Percentiles rank a stretch among this genome's conserved stretches.
Conservation (phyloP, 129 eudicot genomes). For the Cynara cardunculus region DNA sequence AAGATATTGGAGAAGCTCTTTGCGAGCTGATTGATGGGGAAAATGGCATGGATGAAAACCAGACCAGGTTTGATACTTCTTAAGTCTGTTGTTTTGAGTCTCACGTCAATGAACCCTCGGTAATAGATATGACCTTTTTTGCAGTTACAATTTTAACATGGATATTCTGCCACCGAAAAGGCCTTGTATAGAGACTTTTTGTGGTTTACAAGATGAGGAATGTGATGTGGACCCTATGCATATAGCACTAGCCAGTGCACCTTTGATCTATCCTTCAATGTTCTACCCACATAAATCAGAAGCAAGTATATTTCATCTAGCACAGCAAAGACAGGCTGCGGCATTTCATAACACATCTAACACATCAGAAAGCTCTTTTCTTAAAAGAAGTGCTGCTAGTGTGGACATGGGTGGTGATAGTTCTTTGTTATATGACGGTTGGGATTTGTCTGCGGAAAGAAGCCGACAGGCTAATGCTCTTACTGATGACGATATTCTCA, state of each 20-base stretch:
- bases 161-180: conserved; percentile 26
- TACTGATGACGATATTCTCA: conserved; percentile 90
- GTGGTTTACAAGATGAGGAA: conserved; percentile 35
- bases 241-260: conserved; percentile 19
- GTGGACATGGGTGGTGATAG: conserved; percentile 34
- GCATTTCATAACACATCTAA: conserved; percentile 26
- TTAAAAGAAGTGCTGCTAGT: conserved; percentile 23
- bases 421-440: conserved; percentile 37
- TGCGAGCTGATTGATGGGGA: conserved; percentile 82
- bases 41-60: conserved; percentile 37
- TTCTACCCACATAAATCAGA: conserved; percentile 63
- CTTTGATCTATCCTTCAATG: conserved; percentile 56
- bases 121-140: conserved; percentile 2
- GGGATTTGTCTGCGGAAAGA: conserved; percentile 59
- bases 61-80: conserved; percentile 38
- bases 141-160: conserved; percentile 23
- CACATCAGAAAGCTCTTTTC: conserved; percentile 18
- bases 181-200: conserved; percentile 37
- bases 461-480: conserved; percentile 43
- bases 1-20: conserved; percentile 90
- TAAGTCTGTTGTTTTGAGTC: not conserved
- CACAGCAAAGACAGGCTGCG: conserved; percentile 36
- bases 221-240: conserved; percentile 40
- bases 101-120: not conserved
- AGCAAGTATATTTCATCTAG: conserved; percentile 35